Evolutionary conservation across 2,329 filamentous ascomycete species (phyloP).

Genomic region (Epichloe gansuensis): DNA sequence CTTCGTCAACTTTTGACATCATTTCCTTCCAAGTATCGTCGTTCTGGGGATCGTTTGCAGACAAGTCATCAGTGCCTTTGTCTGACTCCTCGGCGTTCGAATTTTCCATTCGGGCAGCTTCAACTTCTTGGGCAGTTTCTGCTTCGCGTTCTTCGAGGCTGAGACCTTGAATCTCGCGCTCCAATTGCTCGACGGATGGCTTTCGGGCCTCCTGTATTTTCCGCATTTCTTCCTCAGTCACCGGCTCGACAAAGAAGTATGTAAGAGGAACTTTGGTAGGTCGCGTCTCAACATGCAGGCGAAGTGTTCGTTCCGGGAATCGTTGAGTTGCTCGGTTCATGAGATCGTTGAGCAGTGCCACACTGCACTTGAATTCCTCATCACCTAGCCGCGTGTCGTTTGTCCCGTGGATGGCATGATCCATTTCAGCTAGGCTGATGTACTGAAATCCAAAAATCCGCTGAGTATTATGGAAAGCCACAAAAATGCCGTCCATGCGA

Average conservation of each 20-base stretch:
- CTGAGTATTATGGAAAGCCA: conserved; percentile 88
- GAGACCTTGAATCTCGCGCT: conserved; percentile 46
- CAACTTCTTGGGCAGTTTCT: conserved; percentile 9
- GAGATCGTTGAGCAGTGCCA: conserved; percentile 66
- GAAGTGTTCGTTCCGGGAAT: conserved; percentile 65
- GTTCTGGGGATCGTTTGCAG: conserved; percentile 14
- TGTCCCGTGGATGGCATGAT: conserved; percentile 75
- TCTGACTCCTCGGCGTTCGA: conserved; percentile 13
- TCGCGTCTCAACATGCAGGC: conserved; percentile 72
- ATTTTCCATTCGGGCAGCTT: conserved; percentile 10
- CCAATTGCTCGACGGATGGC: conserved; percentile 54
- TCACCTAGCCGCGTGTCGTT: conserved; percentile 55
- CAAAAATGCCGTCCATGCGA: conserved; percentile 96
- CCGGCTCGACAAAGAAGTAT: conserved; percentile 83
- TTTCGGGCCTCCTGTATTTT: conserved; percentile 58
- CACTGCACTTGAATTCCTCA: conserved; percentile 70
- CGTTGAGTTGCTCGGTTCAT: conserved; percentile 60
- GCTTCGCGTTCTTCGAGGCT: conserved; percentile 19
- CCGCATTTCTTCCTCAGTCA: conserved; percentile 58
- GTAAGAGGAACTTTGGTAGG: conserved; percentile 49
- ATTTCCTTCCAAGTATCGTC: conserved; percentile 40
- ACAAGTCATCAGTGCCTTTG: conserved; percentile 9
- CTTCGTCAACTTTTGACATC: conserved; percentile 40
- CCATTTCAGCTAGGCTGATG: conserved; percentile 75
- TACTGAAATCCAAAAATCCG: conserved; percentile 98